Conservation (phyloP, 345 rosid species). For the Citrus maxima region DNA sequence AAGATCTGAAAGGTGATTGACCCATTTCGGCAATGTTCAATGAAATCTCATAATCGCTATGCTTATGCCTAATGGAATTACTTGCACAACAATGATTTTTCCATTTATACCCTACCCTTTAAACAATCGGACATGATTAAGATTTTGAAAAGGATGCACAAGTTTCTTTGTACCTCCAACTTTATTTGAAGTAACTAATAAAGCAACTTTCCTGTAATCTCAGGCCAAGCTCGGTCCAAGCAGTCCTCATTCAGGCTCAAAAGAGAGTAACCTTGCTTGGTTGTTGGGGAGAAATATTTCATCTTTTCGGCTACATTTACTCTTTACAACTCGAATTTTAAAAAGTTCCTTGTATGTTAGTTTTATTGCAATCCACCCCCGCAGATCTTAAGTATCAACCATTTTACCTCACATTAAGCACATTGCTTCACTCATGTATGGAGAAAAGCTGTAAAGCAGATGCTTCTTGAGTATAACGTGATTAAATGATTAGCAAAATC, state of each 20-base stretch:
- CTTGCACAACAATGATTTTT: neutral
- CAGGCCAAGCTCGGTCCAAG: neutral
- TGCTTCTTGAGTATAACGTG: neutral
- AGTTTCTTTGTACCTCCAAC: neutral
- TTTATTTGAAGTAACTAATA: neutral
- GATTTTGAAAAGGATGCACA: neutral
- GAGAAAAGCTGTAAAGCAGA: neutral
- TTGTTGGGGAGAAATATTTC: neutral
- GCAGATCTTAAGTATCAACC: neutral
- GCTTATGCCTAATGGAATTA: neutral
- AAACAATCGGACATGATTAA: neutral
- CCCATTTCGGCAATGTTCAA: constrained; percentile 3
- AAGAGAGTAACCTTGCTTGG: neutral
- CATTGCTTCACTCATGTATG: neutral
- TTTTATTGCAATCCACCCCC: neutral
- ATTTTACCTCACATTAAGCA: neutral
- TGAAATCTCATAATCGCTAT: neutral
- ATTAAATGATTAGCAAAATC: neutral
- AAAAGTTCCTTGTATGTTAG: neutral
- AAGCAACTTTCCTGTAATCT: constrained; percentile 2
- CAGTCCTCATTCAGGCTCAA: neutral
- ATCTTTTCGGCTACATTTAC: neutral
- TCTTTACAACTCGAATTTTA: neutral
- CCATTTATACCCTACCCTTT: neutral
- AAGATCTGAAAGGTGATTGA: neutral